Evolutionary conservation across 148 eudicot genomes (phyloP).

Genomic region (Dianthus caryophyllus): DNA sequence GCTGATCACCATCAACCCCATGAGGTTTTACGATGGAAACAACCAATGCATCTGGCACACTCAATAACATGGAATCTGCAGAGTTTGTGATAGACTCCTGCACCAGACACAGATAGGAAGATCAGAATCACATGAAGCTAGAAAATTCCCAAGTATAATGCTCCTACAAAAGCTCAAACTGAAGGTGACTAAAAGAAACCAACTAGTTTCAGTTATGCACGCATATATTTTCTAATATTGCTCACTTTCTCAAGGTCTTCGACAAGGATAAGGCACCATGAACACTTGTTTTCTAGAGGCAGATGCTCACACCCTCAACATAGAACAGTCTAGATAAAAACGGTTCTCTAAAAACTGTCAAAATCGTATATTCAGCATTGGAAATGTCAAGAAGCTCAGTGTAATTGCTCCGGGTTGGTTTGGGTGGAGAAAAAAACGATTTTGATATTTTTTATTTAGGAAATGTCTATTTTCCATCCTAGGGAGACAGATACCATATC

Average conservation of each 20-base stretch:
- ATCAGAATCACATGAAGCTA: not conserved
- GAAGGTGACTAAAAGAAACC: not conserved
- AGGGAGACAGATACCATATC: too few species aligned
- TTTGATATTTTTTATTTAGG: too few species aligned
- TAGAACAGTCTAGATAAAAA: not conserved
- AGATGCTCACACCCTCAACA: not conserved
- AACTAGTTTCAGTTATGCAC: not conserved
- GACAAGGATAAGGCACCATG: not conserved
- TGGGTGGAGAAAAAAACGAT: not conserved
- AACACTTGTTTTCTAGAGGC: not conserved
- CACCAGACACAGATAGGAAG: conserved; percentile 17
- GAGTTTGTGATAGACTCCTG: conserved; percentile 94
- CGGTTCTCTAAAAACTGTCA: not conserved
- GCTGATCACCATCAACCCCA: conserved; percentile 42
- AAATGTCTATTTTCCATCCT: too few species aligned
- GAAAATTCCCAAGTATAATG: not conserved
- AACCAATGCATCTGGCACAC: conserved; percentile 76
- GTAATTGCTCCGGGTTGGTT: not conserved
- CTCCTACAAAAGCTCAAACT: not conserved
- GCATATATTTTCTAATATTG: not conserved
- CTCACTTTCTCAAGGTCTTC: not conserved
- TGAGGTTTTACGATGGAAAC: conserved; percentile 57
- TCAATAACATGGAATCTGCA: conserved; percentile 73
- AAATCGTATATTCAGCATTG: not conserved
- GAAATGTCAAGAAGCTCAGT: not conserved